phyloP scores from a whole-genome alignment of 257 asterid genomes.

The Solanum commersonii region DNA sequence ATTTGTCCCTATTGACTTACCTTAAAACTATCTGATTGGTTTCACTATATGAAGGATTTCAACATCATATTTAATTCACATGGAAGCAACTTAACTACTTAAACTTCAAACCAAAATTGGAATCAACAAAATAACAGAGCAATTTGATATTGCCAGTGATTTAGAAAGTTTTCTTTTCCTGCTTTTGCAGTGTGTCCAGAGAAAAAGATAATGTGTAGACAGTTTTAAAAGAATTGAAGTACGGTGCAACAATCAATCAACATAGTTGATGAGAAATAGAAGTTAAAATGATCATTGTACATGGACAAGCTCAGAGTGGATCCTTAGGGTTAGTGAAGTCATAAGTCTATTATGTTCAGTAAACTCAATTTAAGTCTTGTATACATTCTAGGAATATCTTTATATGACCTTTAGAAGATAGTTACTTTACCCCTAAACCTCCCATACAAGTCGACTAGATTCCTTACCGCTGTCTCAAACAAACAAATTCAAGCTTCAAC shows the following conservation, averaged over 20 bases:
- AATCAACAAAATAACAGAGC: not conserved
- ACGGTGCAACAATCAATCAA: not conserved
- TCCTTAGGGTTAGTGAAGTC: not conserved
- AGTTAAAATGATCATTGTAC: not conserved
- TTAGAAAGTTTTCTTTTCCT: not conserved
- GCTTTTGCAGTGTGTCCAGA: not conserved
- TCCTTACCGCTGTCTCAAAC: not conserved
- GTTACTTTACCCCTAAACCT: not conserved
- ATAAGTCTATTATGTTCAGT: not conserved
- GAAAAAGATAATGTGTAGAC: not conserved
- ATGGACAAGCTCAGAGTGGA: not conserved
- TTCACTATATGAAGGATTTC: not conserved
- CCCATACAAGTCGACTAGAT: not conserved
- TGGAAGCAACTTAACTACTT: not conserved
- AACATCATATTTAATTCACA: not conserved
- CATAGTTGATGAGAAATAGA: not conserved
- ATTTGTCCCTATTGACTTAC: not conserved
- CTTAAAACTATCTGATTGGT: not conserved
- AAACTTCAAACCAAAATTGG: not conserved
- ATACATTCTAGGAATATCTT: not conserved
- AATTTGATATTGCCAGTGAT: not conserved
- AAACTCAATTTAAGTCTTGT: not conserved
- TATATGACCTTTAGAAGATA: not conserved
- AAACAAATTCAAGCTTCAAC: not conserved
- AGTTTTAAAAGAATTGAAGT: not conserved